Evolutionary conservation across 345 rosid genomes (phyloP).

Genomic region (Syzygium jambos): DNA sequence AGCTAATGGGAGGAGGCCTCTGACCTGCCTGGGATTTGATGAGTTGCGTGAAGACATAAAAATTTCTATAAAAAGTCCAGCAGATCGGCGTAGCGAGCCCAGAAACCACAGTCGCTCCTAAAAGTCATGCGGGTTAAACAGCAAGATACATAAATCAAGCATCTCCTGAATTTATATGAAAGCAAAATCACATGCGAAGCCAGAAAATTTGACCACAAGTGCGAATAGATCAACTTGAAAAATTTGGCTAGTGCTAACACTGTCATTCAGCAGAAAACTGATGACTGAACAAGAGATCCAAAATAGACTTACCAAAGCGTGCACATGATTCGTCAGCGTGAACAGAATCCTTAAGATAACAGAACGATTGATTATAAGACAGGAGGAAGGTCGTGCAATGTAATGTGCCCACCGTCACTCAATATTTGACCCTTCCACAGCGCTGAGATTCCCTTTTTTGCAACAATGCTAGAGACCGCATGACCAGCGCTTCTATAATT

Average conservation of each 20-base stretch:
- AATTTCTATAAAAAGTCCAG: neutral
- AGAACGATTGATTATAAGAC: neutral
- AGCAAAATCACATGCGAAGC: neutral
- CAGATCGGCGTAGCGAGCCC: neutral
- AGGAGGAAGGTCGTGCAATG: neutral
- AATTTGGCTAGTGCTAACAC: neutral
- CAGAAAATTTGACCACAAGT: neutral
- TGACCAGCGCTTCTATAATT: neutral
- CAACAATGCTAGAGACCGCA: neutral
- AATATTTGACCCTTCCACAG: neutral
- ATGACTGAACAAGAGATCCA: neutral
- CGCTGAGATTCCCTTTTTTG: neutral
- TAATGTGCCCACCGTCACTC: neutral
- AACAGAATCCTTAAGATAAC: neutral
- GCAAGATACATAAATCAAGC: neutral
- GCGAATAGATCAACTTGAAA: neutral
- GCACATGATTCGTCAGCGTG: neutral
- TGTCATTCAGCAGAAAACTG: neutral
- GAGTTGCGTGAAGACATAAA: neutral
- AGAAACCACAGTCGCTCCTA: neutral
- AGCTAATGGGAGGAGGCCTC: neutral
- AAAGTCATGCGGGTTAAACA: neutral
- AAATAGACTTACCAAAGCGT: neutral
- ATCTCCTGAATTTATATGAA: neutral
- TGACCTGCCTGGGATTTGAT: neutral